Evolutionary conservation across 2,329 filamentous ascomycete species (phyloP).

Genomic region (Pseudopyricularia javanii): DNA sequence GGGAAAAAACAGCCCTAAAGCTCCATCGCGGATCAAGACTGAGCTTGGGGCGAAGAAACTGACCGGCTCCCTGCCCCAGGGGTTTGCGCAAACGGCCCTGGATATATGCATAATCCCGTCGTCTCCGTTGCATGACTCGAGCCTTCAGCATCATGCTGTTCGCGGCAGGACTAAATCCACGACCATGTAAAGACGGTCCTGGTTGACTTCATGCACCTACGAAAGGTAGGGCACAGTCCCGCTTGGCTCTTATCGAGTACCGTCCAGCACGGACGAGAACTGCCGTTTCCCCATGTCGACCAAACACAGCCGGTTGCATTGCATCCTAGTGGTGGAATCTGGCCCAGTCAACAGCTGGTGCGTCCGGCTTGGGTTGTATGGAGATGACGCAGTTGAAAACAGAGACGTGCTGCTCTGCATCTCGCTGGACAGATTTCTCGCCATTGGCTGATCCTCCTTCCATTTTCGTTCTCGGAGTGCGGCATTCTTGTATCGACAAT

Average conservation of each 20-base stretch:
- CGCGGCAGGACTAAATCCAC: neutral
- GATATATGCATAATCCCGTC: too few relatives aligned
- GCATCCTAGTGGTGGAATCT: neutral
- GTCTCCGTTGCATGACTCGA: neutral
- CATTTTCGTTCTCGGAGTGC: neutral
- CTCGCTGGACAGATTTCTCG: neutral
- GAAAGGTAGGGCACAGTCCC: too few relatives aligned
- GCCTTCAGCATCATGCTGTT: neutral
- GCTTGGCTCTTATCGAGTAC: neutral
- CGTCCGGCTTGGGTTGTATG: neutral
- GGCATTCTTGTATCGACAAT: neutral
- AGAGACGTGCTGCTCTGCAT: neutral
- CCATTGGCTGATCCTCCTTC: neutral
- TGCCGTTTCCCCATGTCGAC: neutral
- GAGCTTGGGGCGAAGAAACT: too few relatives aligned
- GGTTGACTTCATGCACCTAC: neutral
- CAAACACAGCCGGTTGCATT: neutral
- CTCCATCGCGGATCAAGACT: too few relatives aligned
- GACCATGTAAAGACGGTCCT: neutral
- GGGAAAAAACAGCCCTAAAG: too few relatives aligned
- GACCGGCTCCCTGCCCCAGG: too few relatives aligned
- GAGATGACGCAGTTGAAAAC: neutral
- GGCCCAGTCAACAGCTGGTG: neutral
- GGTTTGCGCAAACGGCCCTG: too few relatives aligned
- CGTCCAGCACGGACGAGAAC: neutral